These are phyloP conservation scores for Acanthamoeba sp. DNA, from an alignment of 208 protist genomes.

Conservation along the genomic window DNA sequence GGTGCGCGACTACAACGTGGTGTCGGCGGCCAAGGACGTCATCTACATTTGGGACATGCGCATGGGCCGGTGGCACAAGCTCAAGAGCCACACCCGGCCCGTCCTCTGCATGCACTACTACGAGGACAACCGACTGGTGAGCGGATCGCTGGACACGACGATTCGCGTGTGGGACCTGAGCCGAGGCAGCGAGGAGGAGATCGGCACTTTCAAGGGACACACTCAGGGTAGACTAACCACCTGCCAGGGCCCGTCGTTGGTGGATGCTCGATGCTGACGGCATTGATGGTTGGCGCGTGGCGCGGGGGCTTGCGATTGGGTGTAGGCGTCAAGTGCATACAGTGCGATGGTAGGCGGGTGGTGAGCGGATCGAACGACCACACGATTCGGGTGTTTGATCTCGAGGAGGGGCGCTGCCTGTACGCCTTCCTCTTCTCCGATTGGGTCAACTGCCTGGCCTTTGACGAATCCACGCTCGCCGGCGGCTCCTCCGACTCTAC, in stretches of 20 bases:
- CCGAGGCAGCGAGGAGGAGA: slow-evolving; percentile 26
- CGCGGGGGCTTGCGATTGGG: too few relatives aligned
- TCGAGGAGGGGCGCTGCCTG: slow-evolving; percentile 51
- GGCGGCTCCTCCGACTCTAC: slow-evolving; percentile 3
- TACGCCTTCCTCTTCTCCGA: slow-evolving; percentile 51
- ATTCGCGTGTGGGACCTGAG: slow-evolving; percentile 52
- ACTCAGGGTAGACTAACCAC: not conserved
- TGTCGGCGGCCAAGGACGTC: slow-evolving; percentile 3
- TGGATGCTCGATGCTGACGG: not conserved
- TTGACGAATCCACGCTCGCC: slow-evolving; percentile 44
- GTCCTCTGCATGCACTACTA: slow-evolving; percentile 64
- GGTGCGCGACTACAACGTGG: slow-evolving; percentile 45
- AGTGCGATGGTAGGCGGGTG: slow-evolving; percentile 14
- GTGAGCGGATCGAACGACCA: slow-evolving; percentile 62
- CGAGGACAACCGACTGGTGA: slow-evolving; percentile 48
- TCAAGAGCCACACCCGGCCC: slow-evolving; percentile 17
- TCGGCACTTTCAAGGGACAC: slow-evolving; percentile 43
- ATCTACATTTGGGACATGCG: slow-evolving; percentile 49
- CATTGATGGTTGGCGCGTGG: not conserved
- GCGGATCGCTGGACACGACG: slow-evolving; percentile 27
- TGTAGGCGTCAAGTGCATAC: slow-evolving; percentile 4
- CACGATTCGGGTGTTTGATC: slow-evolving; percentile 51
- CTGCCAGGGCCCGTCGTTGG: not conserved
- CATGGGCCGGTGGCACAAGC: slow-evolving; percentile 48
- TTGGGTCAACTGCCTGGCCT: slow-evolving; percentile 28